These are phyloP conservation scores for Calonectria pseudoturangicola DNA, from an alignment of 2,329 filamentous ascomycete species.

Conservation along the genomic window DNA sequence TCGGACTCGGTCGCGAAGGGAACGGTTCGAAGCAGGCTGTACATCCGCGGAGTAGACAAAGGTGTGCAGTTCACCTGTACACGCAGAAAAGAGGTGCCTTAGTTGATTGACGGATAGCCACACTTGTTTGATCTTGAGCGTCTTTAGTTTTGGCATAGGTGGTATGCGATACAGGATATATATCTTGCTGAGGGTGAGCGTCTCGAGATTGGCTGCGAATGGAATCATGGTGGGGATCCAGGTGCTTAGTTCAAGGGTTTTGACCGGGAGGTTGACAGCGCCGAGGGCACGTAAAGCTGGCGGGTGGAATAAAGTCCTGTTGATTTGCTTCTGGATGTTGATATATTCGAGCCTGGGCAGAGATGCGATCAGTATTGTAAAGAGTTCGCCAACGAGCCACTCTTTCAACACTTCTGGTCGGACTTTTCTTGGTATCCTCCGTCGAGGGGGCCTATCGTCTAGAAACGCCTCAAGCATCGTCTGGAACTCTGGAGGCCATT, in stretches of 20 bases:
- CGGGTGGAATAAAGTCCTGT: constrained; percentile 6
- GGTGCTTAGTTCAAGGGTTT: not conserved
- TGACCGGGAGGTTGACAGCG: not conserved
- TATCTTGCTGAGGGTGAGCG: not conserved
- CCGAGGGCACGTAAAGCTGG: constrained; percentile 14
- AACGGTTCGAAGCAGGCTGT: not conserved
- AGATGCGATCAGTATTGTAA: not conserved
- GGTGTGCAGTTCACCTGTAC: constrained; percentile 1
- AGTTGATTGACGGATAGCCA: not conserved
- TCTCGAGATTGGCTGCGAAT: not conserved
- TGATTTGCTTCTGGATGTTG: not conserved
- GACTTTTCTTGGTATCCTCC: not conserved
- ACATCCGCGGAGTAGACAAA: not conserved
- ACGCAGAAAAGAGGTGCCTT: not conserved
- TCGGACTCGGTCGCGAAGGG: not conserved
- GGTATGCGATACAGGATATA: not conserved
- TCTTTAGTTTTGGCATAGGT: constrained; percentile 6
- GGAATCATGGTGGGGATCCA: not conserved
- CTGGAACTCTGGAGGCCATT: constrained; percentile 22
- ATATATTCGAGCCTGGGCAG: constrained; percentile 18
- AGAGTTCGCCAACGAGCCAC: constrained; percentile 12
- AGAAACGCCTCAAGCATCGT: constrained; percentile 7
- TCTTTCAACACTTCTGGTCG: not conserved
- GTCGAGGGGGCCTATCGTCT: constrained; percentile 2
- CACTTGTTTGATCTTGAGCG: not conserved